A percentile compares a stretch with the other conserved stretches of the same genome.
phyloP scores from a whole-genome alignment of 2,329 filamentous ascomycete species.

The Rutstroemia sp. region DNA sequence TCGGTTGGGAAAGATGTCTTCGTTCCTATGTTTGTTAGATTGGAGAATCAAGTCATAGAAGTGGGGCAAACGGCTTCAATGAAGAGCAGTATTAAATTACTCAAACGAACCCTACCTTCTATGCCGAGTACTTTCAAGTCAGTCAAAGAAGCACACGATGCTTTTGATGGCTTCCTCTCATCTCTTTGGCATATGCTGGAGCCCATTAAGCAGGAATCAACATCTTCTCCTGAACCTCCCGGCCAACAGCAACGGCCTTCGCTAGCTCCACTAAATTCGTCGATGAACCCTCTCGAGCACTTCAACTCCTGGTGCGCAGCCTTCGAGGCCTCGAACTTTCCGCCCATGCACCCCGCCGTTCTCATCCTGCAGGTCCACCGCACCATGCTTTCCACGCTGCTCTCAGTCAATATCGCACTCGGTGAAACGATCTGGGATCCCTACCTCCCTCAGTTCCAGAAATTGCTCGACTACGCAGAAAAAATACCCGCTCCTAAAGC shows the following conservation, averaged over 20 bases:
- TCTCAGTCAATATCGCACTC: not conserved
- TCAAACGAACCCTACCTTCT: not conserved
- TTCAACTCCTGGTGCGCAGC: not conserved
- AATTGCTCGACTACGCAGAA: not conserved
- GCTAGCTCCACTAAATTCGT: not conserved
- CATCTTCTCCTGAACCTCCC: not conserved
- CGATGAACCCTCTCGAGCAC: not conserved
- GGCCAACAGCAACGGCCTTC: not conserved
- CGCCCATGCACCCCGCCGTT: not conserved
- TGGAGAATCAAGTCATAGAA: conserved; percentile 2
- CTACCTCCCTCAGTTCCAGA: not conserved
- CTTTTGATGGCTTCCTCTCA: not conserved
- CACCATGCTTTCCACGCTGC: not conserved
- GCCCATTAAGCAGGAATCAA: not conserved
- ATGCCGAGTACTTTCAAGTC: not conserved
- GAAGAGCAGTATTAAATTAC: not conserved
- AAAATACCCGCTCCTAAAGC: not conserved
- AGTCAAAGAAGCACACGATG: not conserved
- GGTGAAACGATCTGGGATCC: not conserved
- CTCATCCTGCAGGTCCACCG: not conserved
- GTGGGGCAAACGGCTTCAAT: not conserved
- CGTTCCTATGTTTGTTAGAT: conserved; percentile 1
- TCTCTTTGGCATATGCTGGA: not conserved
- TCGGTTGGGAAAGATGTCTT: not conserved
- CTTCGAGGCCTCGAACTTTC: not conserved